Evolutionary conservation across 2,329 filamentous ascomycete species (phyloP), one percentile per base, ranked within the genome.

Genomic region (Rhynchosporium agropyri): DNA sequence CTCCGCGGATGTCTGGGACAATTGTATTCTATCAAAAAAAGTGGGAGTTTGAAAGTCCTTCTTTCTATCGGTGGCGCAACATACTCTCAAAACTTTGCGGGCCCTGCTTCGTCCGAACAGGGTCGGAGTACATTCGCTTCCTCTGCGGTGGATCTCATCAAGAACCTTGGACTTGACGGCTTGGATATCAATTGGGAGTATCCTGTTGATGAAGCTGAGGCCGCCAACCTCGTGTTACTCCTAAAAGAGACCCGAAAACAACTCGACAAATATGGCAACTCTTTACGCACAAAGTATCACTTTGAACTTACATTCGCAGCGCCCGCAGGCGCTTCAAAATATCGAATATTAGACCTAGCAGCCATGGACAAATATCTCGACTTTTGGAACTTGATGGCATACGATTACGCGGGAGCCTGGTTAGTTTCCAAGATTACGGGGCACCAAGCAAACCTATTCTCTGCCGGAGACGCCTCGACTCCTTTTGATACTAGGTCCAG

Each of bases 1-100:
- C 80, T 94, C 46, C 96, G 95, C 74, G 92, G 92, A 55, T 93
- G 89, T 74, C 75, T 94, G 65, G 96, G 94, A 78, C 89, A 95
- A 72, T 79, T 96, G 1, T 91, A 84, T 73, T 77, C 90, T 6
- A 79, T 91, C 46, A 96, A 96, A 77, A 87, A 92, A 74, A 88
- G 96, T 75, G 86, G 91, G n/a, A 84, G 90, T 55, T 75, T 96
- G 55, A 95, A 95, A 74, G 81, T 89, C 1, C 79, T 95, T 31
- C 81, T 96, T 4, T 90, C 85, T 54, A 91, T 96, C 67, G 91
- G 92, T 58, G 91, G 92, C 45, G 94, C 89, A 89, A 92, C 89
- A 0, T 95, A 92, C 77, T 91, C 89, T 2, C 8, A 57, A 42
- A 90, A 91, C 75, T 94, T 96, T 74, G 81, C 89, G 0, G 78